These are phyloP conservation scores for Corchorus capsularis DNA, from an alignment of 345 rosid species.

Conservation along the genomic window DNA sequence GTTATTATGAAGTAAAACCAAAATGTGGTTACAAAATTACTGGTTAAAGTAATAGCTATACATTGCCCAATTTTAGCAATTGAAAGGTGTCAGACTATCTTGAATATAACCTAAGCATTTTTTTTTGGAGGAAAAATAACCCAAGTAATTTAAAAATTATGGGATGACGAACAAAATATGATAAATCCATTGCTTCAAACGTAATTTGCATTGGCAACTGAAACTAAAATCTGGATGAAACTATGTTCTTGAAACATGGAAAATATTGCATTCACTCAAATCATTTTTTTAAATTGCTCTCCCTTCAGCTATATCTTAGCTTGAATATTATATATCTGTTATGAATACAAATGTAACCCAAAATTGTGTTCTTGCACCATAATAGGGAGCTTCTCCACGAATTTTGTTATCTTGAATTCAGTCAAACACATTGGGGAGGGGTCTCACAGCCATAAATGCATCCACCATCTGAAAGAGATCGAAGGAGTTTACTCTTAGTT, in stretches of 20 bases:
- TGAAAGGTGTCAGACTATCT: background rate
- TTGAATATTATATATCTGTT: background rate
- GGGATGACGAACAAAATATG: background rate
- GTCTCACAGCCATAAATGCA: slow-evolving; percentile 91
- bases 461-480: slow-evolving; percentile 71
- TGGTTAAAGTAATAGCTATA: background rate
- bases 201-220: background rate
- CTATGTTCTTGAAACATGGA: background rate
- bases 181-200: background rate
- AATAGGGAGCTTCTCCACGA: background rate
- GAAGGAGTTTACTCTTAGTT: background rate
- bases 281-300: background rate
- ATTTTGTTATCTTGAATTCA: slow-evolving; percentile 25
- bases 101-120: background rate
- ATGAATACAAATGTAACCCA: background rate
- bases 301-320: background rate
- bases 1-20: background rate
- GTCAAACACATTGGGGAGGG: slow-evolving; percentile 84
- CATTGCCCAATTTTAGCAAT: background rate
- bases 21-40: background rate
- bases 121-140: too few species aligned
- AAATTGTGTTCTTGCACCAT: background rate
- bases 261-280: background rate
- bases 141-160: background rate
- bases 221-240: background rate